These are phyloP conservation scores for Rhodomyrtus tomentosa DNA, from an alignment of 345 rosid genomes.

Conservation along the genomic window DNA sequence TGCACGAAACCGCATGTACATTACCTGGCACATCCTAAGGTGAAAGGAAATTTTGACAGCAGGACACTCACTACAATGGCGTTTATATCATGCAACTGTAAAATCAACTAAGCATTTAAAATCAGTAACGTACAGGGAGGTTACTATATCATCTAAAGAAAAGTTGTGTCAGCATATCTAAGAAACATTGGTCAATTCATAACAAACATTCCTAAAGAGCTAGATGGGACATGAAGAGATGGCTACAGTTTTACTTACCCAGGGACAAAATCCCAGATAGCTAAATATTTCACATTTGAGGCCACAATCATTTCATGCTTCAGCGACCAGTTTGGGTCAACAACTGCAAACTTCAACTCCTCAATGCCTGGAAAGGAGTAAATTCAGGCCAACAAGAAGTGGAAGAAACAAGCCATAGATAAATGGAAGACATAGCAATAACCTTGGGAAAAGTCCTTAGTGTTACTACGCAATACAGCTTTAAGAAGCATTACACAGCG, in stretches of 20 bases:
- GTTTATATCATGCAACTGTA: neutral
- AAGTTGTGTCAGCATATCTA: neutral
- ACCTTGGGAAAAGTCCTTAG: neutral
- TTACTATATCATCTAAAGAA: neutral
- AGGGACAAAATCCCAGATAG: slow-evolving; percentile 34
- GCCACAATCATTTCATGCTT: slow-evolving; percentile 50
- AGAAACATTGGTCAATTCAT: neutral
- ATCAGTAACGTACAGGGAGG: neutral
- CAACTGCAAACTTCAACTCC: slow-evolving; percentile 60
- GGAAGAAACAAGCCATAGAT: slow-evolving; percentile 1
- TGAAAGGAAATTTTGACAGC: neutral
- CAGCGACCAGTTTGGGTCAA: slow-evolving; percentile 61
- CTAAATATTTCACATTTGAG: slow-evolving; percentile 51
- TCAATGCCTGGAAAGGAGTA: slow-evolving; percentile 43
- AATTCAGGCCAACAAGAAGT: neutral
- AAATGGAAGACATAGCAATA: slow-evolving; percentile 3
- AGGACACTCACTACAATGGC: neutral
- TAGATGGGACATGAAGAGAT: neutral
- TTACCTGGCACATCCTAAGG: neutral
- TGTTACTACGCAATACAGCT: neutral
- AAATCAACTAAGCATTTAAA: neutral
- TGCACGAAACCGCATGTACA: neutral
- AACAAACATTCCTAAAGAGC: neutral
- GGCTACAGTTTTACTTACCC: slow-evolving; percentile 37
- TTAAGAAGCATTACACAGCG: neutral